These are phyloP conservation scores for carrot (Daucus carota) DNA, from an alignment of 129 eudicot species.

Conservation along the genomic window DH1_v3.0 NC_030388.2:32427501-32428000, in stretches of 20 bases:
- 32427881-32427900: slow-evolving; percentile 31
- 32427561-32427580: no score
- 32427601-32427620: background rate
- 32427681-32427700: background rate
- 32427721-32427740: background rate
- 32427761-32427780: background rate
- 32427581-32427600: background rate
- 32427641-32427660: background rate
- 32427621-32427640: background rate
- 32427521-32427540: no score
- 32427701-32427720: background rate
- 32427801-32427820: slow-evolving; percentile 6
- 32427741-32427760: background rate
- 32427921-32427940: slow-evolving; percentile 28
- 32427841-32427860: slow-evolving; percentile 17
- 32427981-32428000: slow-evolving; percentile 8
- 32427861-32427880: slow-evolving; percentile 16
- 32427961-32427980: background rate
- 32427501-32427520: no score
- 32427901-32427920: slow-evolving; percentile 42
- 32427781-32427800: slow-evolving; percentile 16
- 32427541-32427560: no score
- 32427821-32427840: slow-evolving; percentile 24
- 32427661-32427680: background rate
- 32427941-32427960: slow-evolving; percentile 29